Base-by-base conservation (phyloP, 2,329 filamentous ascomycete genomes). In the Tolypocladium amazonense region DNA sequence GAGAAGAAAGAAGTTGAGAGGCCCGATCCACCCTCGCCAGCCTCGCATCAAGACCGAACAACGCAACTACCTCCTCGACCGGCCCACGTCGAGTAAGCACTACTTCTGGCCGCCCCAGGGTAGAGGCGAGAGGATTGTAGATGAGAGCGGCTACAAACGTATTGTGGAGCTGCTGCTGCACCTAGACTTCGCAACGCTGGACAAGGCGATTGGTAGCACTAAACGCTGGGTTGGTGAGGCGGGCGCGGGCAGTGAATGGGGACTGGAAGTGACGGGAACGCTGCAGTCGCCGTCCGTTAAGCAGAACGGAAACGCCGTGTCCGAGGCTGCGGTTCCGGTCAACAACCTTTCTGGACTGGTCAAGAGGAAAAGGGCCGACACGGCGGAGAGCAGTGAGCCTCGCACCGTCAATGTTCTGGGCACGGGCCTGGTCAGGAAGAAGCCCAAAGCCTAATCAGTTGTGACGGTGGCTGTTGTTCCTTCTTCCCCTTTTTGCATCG, bases 141-240 rank as follows among this genome's bases (percentile, higher is more conserved):
- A 83, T 15, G 83, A 88, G 27, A 75, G 77, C 33, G 79, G 81
- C 56, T 92, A 91, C 72, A 85, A 85, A 63, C 82, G 88, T 14
- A 82, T 85, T 11, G 79, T 84, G 25, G 88, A 91, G 65, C 74
- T 90, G 12, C 77, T 94, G 0, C 79, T 92, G 6, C 84, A 88
- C 60, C 81, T 92, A 0, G 88, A 92, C 70, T 94, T 94, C 71
- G 79, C 84, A 1, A 87, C 81, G 11, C 72, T 85, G 4, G 81
- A 83, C 14, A 81, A 87, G 56, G 86, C 88, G 0, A 76, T 75
- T 1, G 77, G 78, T 38, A 90, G 88, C 67, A 90, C 89, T 2
- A 75, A 73, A 57, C 83, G 88, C 58, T 94, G 89, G 89, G 78
- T 86, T 52, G 79, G 79, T 18, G 88, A 93, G 67, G 84, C 88